Evolutionary conservation across 306 rosid genomes (phyloP), one percentile per base, ranked within the genome.

Genomic region (Quercus wislizeni): DNA sequence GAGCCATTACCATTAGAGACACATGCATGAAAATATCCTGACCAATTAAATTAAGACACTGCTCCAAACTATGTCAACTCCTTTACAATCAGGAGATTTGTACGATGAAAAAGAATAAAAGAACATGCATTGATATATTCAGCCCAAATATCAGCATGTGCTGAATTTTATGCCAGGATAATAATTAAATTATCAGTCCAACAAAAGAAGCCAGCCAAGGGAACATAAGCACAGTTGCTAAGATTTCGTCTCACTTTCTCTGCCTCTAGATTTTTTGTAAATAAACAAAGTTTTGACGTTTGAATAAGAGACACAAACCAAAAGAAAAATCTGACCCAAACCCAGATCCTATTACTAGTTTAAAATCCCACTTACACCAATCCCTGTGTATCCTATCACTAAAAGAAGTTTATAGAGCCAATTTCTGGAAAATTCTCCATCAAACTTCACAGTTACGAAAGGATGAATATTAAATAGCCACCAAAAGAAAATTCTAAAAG

Each of bases 21-120:
- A 75, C 38, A 67, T 33, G 54, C 14, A 74, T 38, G 76, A 69
- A 72, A 79, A 85, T 74, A 56, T 51, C 75, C 61, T 57, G n/a
- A 83, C 57, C 30, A 67, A 43, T 69, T 20, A 77, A 52, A 73
- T 51, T 27, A 31, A 4, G 58, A 54, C 11, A 54, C 58, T 41
- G 15, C 64, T 18, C 72, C 38, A 31, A 31, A 67, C 52, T 31
- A 23, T 23, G 43, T 35, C 38, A 19, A 67, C 20, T 46, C 18
- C 18, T 12, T 64, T 30, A 7, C 15, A 67, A 19, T 67, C 52
- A 19, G 25, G 15, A 67, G 25, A 18, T 28, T 31, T 0, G 3
- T 15, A 7, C 15, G 8, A 33, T 17, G 20, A 18, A 15, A 31
- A 33, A 31, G 10, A 18, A 15, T 8, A 7, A 35, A 33, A 12